Percentiles rank a stretch among this genome's conserved stretches.
These are phyloP conservation scores for Pisolithus tinctorius DNA, from an alignment of 768 basidiomycete species.

Conservation along the genomic window DNA sequence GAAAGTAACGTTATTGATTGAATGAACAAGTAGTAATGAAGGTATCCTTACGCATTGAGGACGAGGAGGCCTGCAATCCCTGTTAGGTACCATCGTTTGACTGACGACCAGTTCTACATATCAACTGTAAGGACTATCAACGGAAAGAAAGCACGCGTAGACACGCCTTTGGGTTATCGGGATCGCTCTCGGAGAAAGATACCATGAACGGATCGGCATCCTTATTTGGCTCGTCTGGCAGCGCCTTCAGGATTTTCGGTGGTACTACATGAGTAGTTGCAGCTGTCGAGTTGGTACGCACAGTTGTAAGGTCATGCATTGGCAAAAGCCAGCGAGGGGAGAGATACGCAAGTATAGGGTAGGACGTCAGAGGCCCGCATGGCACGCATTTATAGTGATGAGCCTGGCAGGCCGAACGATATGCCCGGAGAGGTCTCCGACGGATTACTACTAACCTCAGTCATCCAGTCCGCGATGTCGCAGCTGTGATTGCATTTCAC, in stretches of 20 bases:
- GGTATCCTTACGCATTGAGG: conserved; percentile 42
- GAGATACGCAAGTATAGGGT: too few species aligned
- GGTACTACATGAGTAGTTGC: background rate
- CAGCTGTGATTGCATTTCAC: background rate
- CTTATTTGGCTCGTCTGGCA: background rate
- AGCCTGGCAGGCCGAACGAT: too few species aligned
- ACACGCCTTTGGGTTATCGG: conserved; percentile 41
- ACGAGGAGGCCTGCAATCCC: conserved; percentile 44
- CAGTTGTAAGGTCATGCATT: too few species aligned
- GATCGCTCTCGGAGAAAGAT: conserved; percentile 30
- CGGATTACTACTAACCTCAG: too few species aligned
- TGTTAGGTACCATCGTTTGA: conserved; percentile 46
- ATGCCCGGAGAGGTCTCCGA: too few species aligned
- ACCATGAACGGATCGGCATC: conserved; percentile 26
- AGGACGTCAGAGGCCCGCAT: too few species aligned
- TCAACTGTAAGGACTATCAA: conserved; percentile 1
- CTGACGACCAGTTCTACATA: conserved; percentile 42
- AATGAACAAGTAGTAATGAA: background rate
- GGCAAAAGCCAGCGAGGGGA: too few species aligned
- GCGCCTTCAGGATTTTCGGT: too few species aligned
- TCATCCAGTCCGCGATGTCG: background rate
- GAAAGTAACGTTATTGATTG: background rate
- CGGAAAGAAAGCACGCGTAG: background rate
- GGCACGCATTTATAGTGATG: too few species aligned
- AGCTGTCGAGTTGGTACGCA: background rate